Evolutionary conservation across 2,329 filamentous ascomycete genomes (phyloP).

Genomic region (Aspergillus brunneoviolaceus): DNA sequence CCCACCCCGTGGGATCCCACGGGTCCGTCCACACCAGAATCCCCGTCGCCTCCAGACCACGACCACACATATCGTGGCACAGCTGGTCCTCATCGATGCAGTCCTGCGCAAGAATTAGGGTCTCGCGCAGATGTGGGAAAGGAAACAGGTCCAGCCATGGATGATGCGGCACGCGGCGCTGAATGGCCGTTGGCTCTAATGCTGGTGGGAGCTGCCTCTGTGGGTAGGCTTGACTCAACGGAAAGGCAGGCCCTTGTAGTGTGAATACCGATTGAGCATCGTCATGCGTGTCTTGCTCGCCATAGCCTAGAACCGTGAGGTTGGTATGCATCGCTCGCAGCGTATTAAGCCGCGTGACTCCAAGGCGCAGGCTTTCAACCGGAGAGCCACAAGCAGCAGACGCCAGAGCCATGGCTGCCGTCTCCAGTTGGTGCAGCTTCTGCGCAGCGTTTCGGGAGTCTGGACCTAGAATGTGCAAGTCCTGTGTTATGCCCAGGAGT

Average conservation of each 20-base stretch:
- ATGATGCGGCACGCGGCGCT: constrained; percentile 19
- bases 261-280: constrained; percentile 2
- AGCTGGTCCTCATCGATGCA: constrained; percentile 26
- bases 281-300: constrained; percentile 2
- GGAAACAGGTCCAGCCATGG: constrained; percentile 32
- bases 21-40: constrained; percentile 32
- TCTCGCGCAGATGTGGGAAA: constrained; percentile 24
- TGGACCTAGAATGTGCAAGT: background rate
- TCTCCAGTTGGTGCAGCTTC: constrained; percentile 4
- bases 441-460: background rate
- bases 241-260: background rate
- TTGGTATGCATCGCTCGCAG: constrained; percentile 16
- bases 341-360: constrained; percentile 15
- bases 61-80: constrained; percentile 7
- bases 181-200: constrained; percentile 14
- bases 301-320: constrained; percentile 12
- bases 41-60: constrained; percentile 12
- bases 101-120: constrained; percentile 17
- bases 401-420: background rate
- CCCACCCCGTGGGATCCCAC: constrained; percentile 31
- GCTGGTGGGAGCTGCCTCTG: background rate
- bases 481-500: background rate
- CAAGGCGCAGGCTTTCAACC: constrained; percentile 12
- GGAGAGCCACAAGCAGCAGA: background rate
- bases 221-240: background rate